These are phyloP conservation scores for Arthroderma uncinatum DNA, from an alignment of 2,329 filamentous ascomycete genomes.

Conservation along the genomic window DNA sequence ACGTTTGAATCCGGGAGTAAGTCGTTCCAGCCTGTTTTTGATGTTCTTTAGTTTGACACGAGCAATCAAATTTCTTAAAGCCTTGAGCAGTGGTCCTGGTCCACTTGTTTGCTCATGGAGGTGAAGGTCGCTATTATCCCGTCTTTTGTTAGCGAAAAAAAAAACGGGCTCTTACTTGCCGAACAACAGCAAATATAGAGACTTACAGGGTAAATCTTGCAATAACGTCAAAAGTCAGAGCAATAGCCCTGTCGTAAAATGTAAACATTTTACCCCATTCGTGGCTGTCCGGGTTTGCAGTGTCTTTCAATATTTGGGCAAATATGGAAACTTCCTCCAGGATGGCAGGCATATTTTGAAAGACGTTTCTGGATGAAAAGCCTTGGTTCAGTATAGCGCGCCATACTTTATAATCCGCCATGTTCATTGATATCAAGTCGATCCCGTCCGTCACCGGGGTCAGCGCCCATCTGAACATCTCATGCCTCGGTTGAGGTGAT, in stretches of 20 bases:
- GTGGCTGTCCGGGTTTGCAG: background rate
- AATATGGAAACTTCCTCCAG: background rate
- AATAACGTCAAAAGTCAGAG: background rate
- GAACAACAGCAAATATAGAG: background rate
- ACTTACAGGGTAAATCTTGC: background rate
- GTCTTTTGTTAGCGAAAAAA: background rate
- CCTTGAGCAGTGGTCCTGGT: background rate
- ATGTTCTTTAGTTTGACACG: slow-evolving; percentile 6
- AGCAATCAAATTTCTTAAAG: background rate
- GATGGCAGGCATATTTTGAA: background rate
- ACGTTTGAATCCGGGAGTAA: background rate
- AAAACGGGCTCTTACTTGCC: background rate
- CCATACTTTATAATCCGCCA: slow-evolving; percentile 6
- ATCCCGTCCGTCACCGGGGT: slow-evolving; percentile 6
- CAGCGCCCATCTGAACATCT: slow-evolving; percentile 7
- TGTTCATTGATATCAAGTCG: slow-evolving; percentile 8
- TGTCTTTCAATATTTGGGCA: background rate
- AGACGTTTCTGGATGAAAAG: background rate
- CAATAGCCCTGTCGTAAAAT: background rate
- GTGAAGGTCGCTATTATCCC: background rate
- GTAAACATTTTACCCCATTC: background rate
- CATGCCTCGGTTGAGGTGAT: slow-evolving; percentile 7
- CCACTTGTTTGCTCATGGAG: background rate
- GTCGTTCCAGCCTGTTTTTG: background rate
- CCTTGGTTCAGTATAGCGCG: background rate